Conservation (phyloP, 768 basidiomycete species). For the Favolaschia claudopus region DNA sequence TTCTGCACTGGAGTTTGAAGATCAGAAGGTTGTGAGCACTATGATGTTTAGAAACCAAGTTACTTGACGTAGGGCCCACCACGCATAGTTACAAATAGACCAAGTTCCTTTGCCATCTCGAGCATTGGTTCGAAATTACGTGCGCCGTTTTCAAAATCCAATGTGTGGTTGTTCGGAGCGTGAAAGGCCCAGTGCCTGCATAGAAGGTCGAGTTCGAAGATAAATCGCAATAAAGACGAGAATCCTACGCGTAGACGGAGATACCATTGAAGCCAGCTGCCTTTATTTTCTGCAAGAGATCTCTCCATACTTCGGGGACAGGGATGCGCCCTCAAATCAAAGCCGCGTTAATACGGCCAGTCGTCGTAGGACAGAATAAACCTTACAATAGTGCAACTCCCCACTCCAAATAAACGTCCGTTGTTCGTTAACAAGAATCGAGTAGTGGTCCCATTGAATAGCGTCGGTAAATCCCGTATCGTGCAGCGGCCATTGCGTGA, state of each 20-base stretch:
- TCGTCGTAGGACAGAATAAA: background rate
- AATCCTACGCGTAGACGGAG: constrained; percentile 54
- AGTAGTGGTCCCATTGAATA: constrained; percentile 51
- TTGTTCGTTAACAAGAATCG: constrained; percentile 55
- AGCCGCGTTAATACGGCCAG: constrained; percentile 30
- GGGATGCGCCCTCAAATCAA: constrained; percentile 53
- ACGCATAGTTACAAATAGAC: constrained; percentile 63
- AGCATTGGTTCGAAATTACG: constrained; percentile 13
- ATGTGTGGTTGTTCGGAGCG: constrained; percentile 17
- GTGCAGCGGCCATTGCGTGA: constrained; percentile 21
- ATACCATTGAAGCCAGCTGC: constrained; percentile 66
- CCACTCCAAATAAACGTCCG: constrained; percentile 57
- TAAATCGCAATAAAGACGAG: background rate
- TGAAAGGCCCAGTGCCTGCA: constrained; percentile 56
- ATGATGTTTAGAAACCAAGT: background rate
- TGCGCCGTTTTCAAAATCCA: constrained; percentile 14
- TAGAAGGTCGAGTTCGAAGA: background rate
- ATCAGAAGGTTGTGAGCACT: background rate
- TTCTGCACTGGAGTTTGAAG: constrained; percentile 54
- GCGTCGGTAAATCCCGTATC: constrained; percentile 12
- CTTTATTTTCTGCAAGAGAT: constrained; percentile 65
- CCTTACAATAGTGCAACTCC: constrained; percentile 26
- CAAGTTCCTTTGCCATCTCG: constrained; percentile 46
- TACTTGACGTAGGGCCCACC: constrained; percentile 46
- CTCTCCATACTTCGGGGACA: constrained; percentile 65